phyloP scores from a whole-genome alignment of 164 flowering plant genomes.

The Pachysandra terminalis region DNA sequence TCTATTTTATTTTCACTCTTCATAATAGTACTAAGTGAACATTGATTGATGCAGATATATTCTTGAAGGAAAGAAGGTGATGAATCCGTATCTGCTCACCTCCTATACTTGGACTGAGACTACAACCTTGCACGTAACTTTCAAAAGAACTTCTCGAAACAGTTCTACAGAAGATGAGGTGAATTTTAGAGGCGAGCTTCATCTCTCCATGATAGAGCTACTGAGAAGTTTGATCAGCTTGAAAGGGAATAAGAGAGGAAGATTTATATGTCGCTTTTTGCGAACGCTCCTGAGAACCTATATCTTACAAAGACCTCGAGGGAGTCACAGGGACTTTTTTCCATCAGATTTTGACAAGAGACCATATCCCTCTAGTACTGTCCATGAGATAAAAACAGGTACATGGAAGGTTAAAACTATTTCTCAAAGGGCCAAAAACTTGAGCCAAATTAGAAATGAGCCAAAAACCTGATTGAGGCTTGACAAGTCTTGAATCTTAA shows the following conservation, averaged over 20 bases:
- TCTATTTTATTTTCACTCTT: neutral
- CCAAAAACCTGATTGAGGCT: too few relatives aligned
- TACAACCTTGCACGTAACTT: slow-evolving; percentile 41
- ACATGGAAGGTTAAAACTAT: slow-evolving; percentile 1
- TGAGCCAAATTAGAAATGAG: too few relatives aligned
- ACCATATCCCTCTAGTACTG: slow-evolving; percentile 34
- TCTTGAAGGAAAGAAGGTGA: slow-evolving; percentile 53
- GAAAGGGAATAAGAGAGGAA: slow-evolving; percentile 31
- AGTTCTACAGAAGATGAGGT: slow-evolving; percentile 10
- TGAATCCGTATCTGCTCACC: slow-evolving; percentile 53
- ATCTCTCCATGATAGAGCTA: slow-evolving; percentile 31
- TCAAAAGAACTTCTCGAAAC: slow-evolving; percentile 18
- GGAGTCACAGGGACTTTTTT: slow-evolving; percentile 14
- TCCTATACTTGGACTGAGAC: slow-evolving; percentile 45
- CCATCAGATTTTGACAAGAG: slow-evolving; percentile 9
- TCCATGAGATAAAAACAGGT: slow-evolving; percentile 50
- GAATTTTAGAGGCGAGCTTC: slow-evolving; percentile 45
- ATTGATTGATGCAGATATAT: slow-evolving; percentile 36
- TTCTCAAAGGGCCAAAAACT: too few relatives aligned
- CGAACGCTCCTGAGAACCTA: slow-evolving; percentile 40
- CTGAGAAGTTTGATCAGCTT: slow-evolving; percentile 36
- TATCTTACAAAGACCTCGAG: slow-evolving; percentile 39
- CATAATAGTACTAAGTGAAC: neutral
- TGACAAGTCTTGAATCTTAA: too few relatives aligned
- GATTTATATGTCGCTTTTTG: slow-evolving; percentile 29